Percentiles rank a stretch among this genome's conserved stretches.
phyloP scores from a whole-genome alignment of 2,329 filamentous ascomycete species.

The Botrytis elliptica region DNA sequence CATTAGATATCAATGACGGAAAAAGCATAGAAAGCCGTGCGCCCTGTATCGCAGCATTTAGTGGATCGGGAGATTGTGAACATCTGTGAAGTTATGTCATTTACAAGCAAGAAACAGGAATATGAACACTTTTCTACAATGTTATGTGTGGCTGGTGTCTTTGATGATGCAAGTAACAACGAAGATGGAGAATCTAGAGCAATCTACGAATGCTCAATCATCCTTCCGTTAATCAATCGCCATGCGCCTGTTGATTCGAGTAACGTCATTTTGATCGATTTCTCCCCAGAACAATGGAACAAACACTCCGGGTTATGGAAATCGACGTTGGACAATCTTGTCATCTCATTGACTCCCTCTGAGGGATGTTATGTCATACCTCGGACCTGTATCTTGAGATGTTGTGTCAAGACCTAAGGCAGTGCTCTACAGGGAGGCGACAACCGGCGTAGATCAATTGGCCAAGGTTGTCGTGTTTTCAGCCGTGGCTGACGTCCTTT shows the following conservation, averaged over 20 bases:
- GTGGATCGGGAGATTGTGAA: neutral
- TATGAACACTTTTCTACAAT: slow-evolving; percentile 3
- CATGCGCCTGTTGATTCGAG: neutral
- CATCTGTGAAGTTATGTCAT: slow-evolving; percentile 3
- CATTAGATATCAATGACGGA: neutral
- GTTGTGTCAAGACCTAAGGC: slow-evolving; percentile 7
- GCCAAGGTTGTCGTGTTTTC: slow-evolving; percentile 13
- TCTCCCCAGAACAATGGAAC: neutral
- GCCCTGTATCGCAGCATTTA: neutral
- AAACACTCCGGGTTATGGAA: neutral
- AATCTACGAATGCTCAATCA: neutral
- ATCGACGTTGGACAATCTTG: neutral
- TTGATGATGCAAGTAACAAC: neutral
- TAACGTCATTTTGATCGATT: neutral
- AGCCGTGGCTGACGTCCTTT: slow-evolving; percentile 19
- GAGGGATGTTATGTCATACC: slow-evolving; percentile 19
- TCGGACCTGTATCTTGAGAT: neutral
- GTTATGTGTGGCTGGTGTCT: neutral
- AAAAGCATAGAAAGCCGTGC: neutral
- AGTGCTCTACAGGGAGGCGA: neutral
- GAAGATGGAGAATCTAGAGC: neutral
- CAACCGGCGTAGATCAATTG: slow-evolving; percentile 2
- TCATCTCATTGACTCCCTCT: neutral
- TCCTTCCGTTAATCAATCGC: neutral
- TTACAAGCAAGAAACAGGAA: slow-evolving; percentile 2